Conservation (phyloP, 805 yeast genomes). For the Starmerella cellae region DNA sequence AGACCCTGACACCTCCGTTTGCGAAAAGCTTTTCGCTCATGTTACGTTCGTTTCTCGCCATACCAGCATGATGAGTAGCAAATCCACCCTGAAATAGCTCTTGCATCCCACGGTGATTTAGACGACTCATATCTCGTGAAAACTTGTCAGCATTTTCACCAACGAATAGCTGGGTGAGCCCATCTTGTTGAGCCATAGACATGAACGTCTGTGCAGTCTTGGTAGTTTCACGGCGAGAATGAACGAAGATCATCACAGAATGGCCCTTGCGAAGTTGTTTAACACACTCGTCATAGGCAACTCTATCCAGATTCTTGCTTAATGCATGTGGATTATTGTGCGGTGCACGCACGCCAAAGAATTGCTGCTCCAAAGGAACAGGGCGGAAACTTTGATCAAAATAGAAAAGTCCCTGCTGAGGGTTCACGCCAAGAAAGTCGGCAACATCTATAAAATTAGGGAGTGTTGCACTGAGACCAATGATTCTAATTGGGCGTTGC, state of each 20-base stretch:
- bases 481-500: constrained; percentile 55
- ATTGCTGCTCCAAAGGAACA: constrained; percentile 81
- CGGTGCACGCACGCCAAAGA: constrained; percentile 73
- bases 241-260: constrained; percentile 95
- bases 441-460: constrained; percentile 87
- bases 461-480: constrained; percentile 84
- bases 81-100: constrained; percentile 59
- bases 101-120: constrained; percentile 61
- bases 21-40: constrained; percentile 77
- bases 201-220: constrained; percentile 67
- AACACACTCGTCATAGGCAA: constrained; percentile 61
- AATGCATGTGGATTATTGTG: constrained; percentile 10
- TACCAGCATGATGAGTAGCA: constrained; percentile 96
- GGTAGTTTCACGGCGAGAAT: constrained; percentile 84
- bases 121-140: constrained; percentile 50
- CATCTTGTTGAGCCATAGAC: constrained; percentile 46
- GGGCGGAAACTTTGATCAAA: constrained; percentile 82
- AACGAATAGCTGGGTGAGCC: constrained; percentile 22
- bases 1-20: constrained; percentile 71
- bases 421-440: constrained; percentile 59
- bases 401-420: constrained; percentile 47
- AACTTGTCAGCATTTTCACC: constrained; percentile 24
- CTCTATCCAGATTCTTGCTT: constrained; percentile 48
- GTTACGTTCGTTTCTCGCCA: constrained; percentile 82
- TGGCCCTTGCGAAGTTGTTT: constrained; percentile 55